phyloP scores from a whole-genome alignment of 768 basidiomycete species.

The Termitomyces sp. region DNA sequence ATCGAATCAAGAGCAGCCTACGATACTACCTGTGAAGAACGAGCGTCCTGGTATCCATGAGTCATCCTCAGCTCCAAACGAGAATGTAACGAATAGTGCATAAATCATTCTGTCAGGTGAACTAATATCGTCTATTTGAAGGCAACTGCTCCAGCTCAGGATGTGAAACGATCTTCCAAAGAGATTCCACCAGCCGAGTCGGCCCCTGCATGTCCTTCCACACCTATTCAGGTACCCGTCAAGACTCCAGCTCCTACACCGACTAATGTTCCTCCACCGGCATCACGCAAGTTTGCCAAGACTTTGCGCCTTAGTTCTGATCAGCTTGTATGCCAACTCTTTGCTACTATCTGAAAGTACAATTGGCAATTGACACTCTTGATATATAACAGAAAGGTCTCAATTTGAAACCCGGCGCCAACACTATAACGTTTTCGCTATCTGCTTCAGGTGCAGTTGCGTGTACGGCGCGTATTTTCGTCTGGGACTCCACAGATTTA shows the following conservation, averaged over 20 bases:
- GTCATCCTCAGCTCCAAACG: slow-evolving; percentile 21
- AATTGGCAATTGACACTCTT: not conserved
- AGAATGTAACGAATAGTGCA: slow-evolving; percentile 10
- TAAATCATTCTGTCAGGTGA: not conserved
- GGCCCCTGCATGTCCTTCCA: slow-evolving; percentile 42
- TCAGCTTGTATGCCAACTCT: slow-evolving; percentile 63
- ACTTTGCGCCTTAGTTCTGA: slow-evolving; percentile 90
- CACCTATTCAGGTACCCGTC: slow-evolving; percentile 33
- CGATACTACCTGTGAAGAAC: not conserved
- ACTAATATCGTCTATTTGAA: slow-evolving; percentile 1
- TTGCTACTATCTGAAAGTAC: not conserved
- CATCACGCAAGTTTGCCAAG: slow-evolving; percentile 71
- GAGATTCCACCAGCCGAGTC: slow-evolving; percentile 24
- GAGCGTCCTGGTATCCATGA: slow-evolving; percentile 17
- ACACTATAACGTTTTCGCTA: slow-evolving; percentile 90
- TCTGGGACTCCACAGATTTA: slow-evolving; percentile 90
- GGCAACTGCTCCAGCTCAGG: not conserved
- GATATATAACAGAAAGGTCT: slow-evolving; percentile 62
- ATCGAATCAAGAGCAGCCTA: slow-evolving; percentile 5
- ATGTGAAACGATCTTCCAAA: slow-evolving; percentile 6
- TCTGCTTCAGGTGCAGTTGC: slow-evolving; percentile 76
- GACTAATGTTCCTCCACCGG: slow-evolving; percentile 11
- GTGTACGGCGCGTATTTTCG: slow-evolving; percentile 89
- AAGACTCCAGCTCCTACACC: slow-evolving; percentile 2
- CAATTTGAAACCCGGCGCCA: slow-evolving; percentile 79